A percentile compares a stretch with the other conserved stretches of the same genome.
Conservation (phyloP, 2,329 filamentous ascomycete genomes). For the Colletotrichum falcatum region DNA sequence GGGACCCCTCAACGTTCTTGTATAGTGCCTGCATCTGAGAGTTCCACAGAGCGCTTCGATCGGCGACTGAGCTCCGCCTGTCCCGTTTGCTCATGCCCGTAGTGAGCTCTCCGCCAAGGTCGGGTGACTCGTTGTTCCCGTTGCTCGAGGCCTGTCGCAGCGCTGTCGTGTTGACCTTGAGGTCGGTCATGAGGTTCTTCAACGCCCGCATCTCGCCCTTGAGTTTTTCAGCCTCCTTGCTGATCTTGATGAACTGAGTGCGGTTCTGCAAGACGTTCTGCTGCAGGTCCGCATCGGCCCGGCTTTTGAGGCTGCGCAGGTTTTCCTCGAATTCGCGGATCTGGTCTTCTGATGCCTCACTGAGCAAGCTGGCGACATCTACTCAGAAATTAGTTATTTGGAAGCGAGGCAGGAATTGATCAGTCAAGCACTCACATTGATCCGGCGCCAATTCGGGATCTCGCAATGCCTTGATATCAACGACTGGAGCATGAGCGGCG, state of each 20-base stretch:
- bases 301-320: conserved; percentile 80
- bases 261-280: conserved; percentile 97
- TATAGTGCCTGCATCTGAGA: conserved; percentile 84
- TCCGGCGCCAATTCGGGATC: conserved; percentile 85
- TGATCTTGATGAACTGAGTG: conserved; percentile 99
- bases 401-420: background rate
- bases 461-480: conserved; percentile 82
- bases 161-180: conserved; percentile 82
- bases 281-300: conserved; percentile 86
- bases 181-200: conserved; percentile 89
- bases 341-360: conserved; percentile 88
- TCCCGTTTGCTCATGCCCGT: conserved; percentile 74
- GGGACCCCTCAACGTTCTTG: conserved; percentile 97
- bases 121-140: conserved; percentile 61
- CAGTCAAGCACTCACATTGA: conserved; percentile 68
- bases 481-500: conserved; percentile 68
- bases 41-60: conserved; percentile 75
- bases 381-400: conserved; percentile 34
- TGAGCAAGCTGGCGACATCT: conserved; percentile 77
- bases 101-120: conserved; percentile 64
- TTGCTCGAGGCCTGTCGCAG: conserved; percentile 70
- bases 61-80: conserved; percentile 89
- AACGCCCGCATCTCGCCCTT: conserved; percentile 96
- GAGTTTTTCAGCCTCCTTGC: conserved; percentile 97
- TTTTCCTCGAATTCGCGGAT: conserved; percentile 84